Evolutionary conservation across 129 eudicot genomes (phyloP).

Genomic region (Oenanthe sinensis): DNA sequence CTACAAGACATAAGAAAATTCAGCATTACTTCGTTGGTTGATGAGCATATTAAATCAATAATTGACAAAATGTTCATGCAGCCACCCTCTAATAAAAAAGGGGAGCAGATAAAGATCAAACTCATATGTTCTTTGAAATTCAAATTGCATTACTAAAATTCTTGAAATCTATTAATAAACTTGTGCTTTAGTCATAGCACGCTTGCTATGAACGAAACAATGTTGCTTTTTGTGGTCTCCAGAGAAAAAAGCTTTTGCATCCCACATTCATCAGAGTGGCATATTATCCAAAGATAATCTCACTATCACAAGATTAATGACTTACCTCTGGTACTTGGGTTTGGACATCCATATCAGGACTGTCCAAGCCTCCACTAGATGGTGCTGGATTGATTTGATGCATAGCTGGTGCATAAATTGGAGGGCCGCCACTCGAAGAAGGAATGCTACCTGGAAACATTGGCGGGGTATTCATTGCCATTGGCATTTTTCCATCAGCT

Average conservation of each 20-base stretch:
- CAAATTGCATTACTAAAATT: background rate
- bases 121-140: background rate
- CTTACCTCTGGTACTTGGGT: constrained; percentile 38
- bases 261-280: background rate
- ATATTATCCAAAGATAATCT: background rate
- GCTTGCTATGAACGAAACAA: background rate
- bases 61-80: background rate
- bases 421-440: constrained; percentile 41
- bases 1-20: no score
- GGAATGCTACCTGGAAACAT: constrained; percentile 44
- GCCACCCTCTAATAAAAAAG: background rate
- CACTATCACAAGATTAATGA: constrained; percentile 17
- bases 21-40: background rate
- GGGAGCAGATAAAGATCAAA: background rate
- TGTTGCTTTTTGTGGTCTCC: background rate
- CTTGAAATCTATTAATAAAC: background rate
- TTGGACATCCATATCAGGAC: constrained; percentile 22
- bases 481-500: constrained; percentile 35
- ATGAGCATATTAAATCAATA: background rate
- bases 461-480: constrained; percentile 27
- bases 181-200: background rate
- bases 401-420: constrained; percentile 43
- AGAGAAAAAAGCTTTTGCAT: background rate
- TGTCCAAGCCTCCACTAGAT: constrained; percentile 29
- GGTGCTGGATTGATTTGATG: constrained; percentile 37